Base-by-base conservation (phyloP, 805 yeast species). In the Ogataea minuta region DNA sequence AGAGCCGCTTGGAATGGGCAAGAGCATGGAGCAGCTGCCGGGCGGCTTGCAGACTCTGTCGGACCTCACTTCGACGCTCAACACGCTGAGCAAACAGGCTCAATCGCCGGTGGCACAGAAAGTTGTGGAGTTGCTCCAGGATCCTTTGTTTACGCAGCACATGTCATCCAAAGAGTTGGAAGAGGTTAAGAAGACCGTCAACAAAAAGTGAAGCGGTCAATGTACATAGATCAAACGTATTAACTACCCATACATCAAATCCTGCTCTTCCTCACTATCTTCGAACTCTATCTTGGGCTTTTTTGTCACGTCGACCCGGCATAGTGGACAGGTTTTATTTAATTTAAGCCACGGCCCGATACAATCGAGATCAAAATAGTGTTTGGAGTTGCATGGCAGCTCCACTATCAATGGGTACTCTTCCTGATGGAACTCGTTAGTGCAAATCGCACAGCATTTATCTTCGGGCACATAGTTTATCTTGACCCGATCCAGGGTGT, bases 291-390 rank as follows among this genome's bases (percentile, higher is more conserved):
- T 65, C 57, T 50, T 62, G 59, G 65, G 75, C 16, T 36, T 36
- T 36, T 70, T 74, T 14, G 75, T 58, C 17, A 90, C 76, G 54
- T 88, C 81, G 44, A 74, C 77, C 48, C 98, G 70, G 57, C 97
- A 91, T 53, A 91, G 61, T 0, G 98, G 98, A 56, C 98, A 90
- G 0, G 87, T 82, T 2, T 74, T 66, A 50, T 83, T 78, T 36
- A 79, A 67, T 46, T 77, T 76, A 36, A 91, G 68, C 98, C 98
- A 90, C 0, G 95, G 93, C 0, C 84, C 82, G 26, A 91, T 79
- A 59, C 97, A 90, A 50, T 91, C 97, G 48, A 89, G 67, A 57
- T 90, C 98, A 61, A 85, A 90, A 28, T 72, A 72, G 60, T 90
- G 98, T 25, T 68, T 72, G 6, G 64, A 57, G 27, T 71, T 68